Evolutionary conservation across 345 rosid species (phyloP), one percentile per base, ranked within the genome.

Genomic region (Kandelia obovata): DNA sequence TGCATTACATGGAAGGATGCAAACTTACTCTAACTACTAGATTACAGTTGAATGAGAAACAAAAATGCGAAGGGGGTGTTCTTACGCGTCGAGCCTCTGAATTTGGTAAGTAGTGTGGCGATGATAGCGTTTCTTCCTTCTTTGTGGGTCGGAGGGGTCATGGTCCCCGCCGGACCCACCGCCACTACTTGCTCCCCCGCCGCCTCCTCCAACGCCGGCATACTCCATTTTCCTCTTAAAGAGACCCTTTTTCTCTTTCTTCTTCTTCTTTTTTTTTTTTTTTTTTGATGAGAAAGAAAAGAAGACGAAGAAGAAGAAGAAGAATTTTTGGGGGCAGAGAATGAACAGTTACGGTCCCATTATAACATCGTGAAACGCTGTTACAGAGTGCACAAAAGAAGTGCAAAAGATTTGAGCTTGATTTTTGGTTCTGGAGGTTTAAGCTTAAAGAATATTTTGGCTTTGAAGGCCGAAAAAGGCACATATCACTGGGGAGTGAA

Each of bases 101-200:
- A 95, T 92, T 87, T 95, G 98, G 70, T 82, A 69, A 69, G 93
- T 92, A n/a, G 99, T 95, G 65, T 92, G 99, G 56, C 99, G 96
- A 62, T 95, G 99, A 79, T 95, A 92, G 53, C 91, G 93, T 80
- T 90, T 92, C 88, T 90, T 95, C 83, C 90, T 83, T 80, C 78
- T 68, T 46, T 85, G 86, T 0, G 83, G 64, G 76, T 87, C 97
- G 67, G 88, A 83, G 17, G 82, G 80, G 56, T 88, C 89, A 57
- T 88, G 90, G 85, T 88, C 96, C 64, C 88, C 98, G 25, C 87
- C 91, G 58, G 88, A 83, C 63, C 84, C 90, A 61, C 89, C 78
- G 17, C 87, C 87, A 43, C 87, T 62, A 2, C 68, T 59, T 1
- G 68, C 73, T 17, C 69, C 66, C 5, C 62, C 82, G 1, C 85